phyloP scores from a whole-genome alignment of 495 filamentous ascomycete genomes.

The Xylaria sp. region DNA sequence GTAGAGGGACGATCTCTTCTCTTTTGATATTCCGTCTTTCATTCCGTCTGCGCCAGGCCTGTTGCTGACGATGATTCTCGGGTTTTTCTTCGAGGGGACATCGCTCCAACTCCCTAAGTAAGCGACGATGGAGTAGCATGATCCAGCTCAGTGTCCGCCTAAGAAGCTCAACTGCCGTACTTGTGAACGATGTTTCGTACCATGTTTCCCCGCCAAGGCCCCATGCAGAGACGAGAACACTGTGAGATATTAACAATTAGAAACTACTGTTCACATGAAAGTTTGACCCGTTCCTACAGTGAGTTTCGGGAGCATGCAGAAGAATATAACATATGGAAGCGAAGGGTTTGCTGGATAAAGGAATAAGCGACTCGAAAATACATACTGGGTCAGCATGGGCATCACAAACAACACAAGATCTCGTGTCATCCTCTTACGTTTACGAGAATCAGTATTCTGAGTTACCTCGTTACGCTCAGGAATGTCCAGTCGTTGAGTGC shows the following conservation, averaged over 20 bases:
- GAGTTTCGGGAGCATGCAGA: background rate
- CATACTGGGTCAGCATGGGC: constrained; percentile 36
- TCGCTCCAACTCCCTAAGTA: constrained; percentile 24
- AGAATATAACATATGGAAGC: background rate
- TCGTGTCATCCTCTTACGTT: constrained; percentile 25
- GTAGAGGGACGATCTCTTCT: constrained; percentile 29
- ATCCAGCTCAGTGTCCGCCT: constrained; percentile 32
- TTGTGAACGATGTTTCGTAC: constrained; percentile 30
- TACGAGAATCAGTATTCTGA: constrained; percentile 19
- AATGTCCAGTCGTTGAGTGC: constrained; percentile 10
- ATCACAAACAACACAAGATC: constrained; percentile 31
- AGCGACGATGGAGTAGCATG: constrained; percentile 28
- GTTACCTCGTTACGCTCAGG: constrained; percentile 12
- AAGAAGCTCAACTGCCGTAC: constrained; percentile 34
- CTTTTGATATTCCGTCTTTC: constrained; percentile 10
- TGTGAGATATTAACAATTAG: background rate
- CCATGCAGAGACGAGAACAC: constrained; percentile 33
- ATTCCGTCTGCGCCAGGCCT: background rate
- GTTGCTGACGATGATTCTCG: background rate
- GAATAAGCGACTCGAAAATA: background rate
- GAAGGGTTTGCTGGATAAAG: background rate
- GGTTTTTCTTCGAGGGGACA: constrained; percentile 3
- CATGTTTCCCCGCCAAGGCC: constrained; percentile 32
- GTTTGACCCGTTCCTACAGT: background rate
- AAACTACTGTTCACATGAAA: background rate